Evolutionary conservation across 164 flowering plant species (phyloP), one percentile per base, ranked within the genome.

Genomic region (Saururus chinensis): DNA sequence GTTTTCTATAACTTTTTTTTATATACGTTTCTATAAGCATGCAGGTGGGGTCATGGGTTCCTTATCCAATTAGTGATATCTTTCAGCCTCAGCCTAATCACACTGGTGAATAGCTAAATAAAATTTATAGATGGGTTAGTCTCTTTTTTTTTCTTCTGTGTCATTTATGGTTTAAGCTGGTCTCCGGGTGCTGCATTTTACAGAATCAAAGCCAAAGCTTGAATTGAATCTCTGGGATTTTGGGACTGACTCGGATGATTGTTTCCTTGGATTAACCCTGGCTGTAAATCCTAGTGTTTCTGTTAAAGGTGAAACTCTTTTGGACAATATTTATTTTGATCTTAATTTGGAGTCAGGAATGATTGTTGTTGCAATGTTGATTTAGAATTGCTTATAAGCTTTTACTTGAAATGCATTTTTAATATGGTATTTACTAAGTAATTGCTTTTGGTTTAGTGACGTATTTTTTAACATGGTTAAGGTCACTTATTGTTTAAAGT

Each of bases 221-320:
- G 97, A 90, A 75, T 71, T 90, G 78, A 86, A 81, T 65, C 76
- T 90, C 19, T 86, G 90, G 89, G 82, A 81, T 74, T 86, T 83
- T 62, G 83, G 77, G 55, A 65, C 81, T 60, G 75, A 82, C 76
- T 69, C 76, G 57, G 89, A 90, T 70, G 95, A 90, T 60, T 82
- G 86, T 71, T 88, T 80, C 70, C 95, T 90, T 67, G 91, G 97
- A 64, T 76, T 90, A 78, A 86, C 92, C 40, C 72, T 90, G 75
- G 95, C 86, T 20, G 86, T 90, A 55, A 87, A 83, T 62, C 89
- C 92, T 30, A 84, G 88, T 74, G 77, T 73, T 69, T 65, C 92
- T 35, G 66, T 70, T 63, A 60, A 78, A 64, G 92, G 92, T 86
- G 79, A 45, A n/a, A 19, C 56, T 53, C 12, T 21, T 53, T 30